A percentile compares a stretch with the other conserved stretches of the same genome.
Evolutionary conservation across 2,329 filamentous ascomycete species (phyloP).

Genomic region (Xylaria multiplex): DNA sequence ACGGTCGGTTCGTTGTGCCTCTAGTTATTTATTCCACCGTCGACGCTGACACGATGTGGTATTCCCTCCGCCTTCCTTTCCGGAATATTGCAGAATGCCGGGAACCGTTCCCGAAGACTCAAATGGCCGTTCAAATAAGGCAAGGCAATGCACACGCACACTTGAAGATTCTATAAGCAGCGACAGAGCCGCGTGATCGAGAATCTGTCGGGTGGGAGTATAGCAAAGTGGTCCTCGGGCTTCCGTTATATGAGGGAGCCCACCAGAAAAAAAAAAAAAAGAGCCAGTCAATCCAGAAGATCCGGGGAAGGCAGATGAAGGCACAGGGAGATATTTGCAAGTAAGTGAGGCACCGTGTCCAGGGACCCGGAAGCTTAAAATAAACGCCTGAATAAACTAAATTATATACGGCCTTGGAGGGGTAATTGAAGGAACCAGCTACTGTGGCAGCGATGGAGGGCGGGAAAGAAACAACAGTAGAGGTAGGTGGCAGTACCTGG

Average conservation of each 20-base stretch:
- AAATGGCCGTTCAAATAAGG: slow-evolving; percentile 13
- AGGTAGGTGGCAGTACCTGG: slow-evolving; percentile 27
- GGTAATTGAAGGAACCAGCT: slow-evolving; percentile 27
- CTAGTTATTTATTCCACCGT: slow-evolving; percentile 20
- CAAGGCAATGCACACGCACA: slow-evolving; percentile 18
- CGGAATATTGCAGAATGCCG: slow-evolving; percentile 1
- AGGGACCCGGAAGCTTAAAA: slow-evolving; percentile 36
- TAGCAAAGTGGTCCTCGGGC: slow-evolving; percentile 25
- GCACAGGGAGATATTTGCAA: slow-evolving; percentile 38
- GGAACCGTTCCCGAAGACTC: not conserved
- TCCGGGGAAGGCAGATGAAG: slow-evolving; percentile 36
- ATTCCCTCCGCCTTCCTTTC: not conserved
- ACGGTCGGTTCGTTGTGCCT: slow-evolving; percentile 15
- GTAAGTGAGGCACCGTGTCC: slow-evolving; percentile 39
- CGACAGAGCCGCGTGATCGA: slow-evolving; percentile 19
- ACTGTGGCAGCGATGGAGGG: slow-evolving; percentile 21
- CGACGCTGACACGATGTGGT: slow-evolving; percentile 13
- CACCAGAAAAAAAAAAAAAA: slow-evolving; percentile 37
- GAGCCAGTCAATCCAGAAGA: slow-evolving; percentile 39
- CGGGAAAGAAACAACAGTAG: slow-evolving; percentile 25
- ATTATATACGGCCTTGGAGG: slow-evolving; percentile 19
- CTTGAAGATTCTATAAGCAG: slow-evolving; percentile 9
- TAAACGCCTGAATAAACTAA: slow-evolving; percentile 26
- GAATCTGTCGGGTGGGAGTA: slow-evolving; percentile 16
- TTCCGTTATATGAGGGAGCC: slow-evolving; percentile 33